These are phyloP conservation scores for Chalciporus piperatus DNA, from an alignment of 768 basidiomycete genomes.

Conservation along the genomic window DNA sequence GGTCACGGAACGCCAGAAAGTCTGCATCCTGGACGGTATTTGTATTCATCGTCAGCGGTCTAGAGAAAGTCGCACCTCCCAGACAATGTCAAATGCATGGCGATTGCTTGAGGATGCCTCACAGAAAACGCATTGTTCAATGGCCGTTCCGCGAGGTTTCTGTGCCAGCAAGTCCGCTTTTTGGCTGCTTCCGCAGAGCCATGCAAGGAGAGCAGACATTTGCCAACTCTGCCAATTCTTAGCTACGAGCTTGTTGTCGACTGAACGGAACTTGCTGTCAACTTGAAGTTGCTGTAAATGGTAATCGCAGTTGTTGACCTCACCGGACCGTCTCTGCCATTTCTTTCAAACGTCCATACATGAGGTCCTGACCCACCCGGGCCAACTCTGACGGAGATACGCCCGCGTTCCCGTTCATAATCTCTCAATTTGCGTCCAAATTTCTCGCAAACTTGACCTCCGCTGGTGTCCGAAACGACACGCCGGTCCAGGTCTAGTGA, in stretches of 20 bases:
- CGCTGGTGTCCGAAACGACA: not conserved
- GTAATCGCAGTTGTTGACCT: too few species aligned
- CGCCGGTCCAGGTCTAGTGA: not conserved
- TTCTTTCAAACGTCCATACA: not conserved
- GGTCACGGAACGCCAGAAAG: slow-evolving; percentile 53
- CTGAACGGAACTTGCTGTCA: too few species aligned
- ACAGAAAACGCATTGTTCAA: slow-evolving; percentile 38
- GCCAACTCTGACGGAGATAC: not conserved
- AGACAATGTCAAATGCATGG: slow-evolving; percentile 44
- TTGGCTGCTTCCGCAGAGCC: slow-evolving; percentile 1
- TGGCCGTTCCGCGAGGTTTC: not conserved
- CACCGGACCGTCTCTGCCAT: not conserved
- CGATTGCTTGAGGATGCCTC: slow-evolving; percentile 35
- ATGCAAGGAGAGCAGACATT: slow-evolving; percentile 10
- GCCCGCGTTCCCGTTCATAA: not conserved
- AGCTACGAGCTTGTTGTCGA: too few species aligned
- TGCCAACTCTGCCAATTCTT: too few species aligned
- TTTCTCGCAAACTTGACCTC: too few species aligned
- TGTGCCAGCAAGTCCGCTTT: not conserved
- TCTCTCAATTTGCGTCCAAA: not conserved
- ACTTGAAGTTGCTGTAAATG: too few species aligned
- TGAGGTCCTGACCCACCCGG: not conserved
- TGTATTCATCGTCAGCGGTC: not conserved
- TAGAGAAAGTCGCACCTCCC: slow-evolving; percentile 38
- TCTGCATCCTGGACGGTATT: slow-evolving; percentile 36